A percentile compares a stretch with the other conserved stretches of the same genome.
Evolutionary conservation across 495 filamentous ascomycete species (phyloP).

Genomic region (Poronia punctata): DNA sequence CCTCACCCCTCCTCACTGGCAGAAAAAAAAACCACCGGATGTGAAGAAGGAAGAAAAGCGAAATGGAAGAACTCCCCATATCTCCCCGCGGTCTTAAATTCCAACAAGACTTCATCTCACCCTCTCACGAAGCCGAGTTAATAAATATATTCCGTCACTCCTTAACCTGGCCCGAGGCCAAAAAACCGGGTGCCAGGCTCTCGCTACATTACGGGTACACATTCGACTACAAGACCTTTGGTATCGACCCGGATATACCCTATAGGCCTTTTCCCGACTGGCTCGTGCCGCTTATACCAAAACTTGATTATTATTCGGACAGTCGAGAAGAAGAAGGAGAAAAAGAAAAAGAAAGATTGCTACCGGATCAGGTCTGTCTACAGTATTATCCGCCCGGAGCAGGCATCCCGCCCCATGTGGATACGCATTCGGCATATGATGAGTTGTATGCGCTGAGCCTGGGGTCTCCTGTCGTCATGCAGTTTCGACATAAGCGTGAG

Average conservation of each 20-base stretch:
- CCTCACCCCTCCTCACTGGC: too few relatives aligned
- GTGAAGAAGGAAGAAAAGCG: too few relatives aligned
- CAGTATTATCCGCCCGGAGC: slow-evolving; percentile 18
- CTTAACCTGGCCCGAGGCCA: slow-evolving; percentile 11
- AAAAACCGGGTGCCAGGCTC: not conserved
- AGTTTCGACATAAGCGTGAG: slow-evolving; percentile 6
- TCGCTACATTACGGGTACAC: slow-evolving; percentile 21
- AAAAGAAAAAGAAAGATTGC: slow-evolving; percentile 1
- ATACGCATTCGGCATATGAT: slow-evolving; percentile 17
- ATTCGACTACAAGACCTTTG: slow-evolving; percentile 21
- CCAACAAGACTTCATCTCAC: slow-evolving; percentile 14
- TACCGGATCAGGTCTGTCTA: slow-evolving; percentile 19
- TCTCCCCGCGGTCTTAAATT: slow-evolving; percentile 6
- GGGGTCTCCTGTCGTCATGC: slow-evolving; percentile 13
- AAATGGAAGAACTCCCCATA: slow-evolving; percentile 12
- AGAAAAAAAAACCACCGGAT: too few relatives aligned
- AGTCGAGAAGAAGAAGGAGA: too few relatives aligned
- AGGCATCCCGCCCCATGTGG: slow-evolving; percentile 18
- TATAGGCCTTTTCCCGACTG: slow-evolving; percentile 16
- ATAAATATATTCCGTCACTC: slow-evolving; percentile 13
- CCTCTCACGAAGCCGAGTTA: slow-evolving; percentile 10
- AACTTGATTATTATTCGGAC: too few relatives aligned
- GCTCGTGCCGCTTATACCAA: slow-evolving; percentile 13
- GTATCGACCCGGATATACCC: slow-evolving; percentile 14
- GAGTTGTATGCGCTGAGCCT: slow-evolving; percentile 16